Percentiles rank a stretch among this genome's conserved stretches.
Conservation (phyloP, 2,329 filamentous ascomycete genomes). For the Xylariales sp. region DNA sequence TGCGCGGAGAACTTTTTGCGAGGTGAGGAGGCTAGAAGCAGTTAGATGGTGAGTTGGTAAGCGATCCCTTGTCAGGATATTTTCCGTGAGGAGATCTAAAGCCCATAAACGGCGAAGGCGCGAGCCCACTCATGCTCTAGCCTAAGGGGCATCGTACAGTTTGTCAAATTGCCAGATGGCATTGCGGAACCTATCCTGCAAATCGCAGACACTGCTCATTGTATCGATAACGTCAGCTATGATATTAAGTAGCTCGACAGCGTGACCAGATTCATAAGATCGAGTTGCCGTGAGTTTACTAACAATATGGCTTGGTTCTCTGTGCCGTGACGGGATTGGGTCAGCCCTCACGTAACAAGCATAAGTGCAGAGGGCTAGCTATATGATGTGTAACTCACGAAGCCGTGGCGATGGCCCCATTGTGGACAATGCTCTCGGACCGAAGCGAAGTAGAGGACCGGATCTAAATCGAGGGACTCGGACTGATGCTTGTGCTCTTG, state of each 20-base stretch:
- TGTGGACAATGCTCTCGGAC: conserved; percentile 36
- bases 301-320: conserved; percentile 65
- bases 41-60: not conserved
- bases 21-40: conserved; percentile 68
- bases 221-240: conserved; percentile 34
- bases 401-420: conserved; percentile 43
- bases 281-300: conserved; percentile 41
- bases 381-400: conserved; percentile 38
- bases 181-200: conserved; percentile 91
- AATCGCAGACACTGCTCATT: conserved; percentile 80
- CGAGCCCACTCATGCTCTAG: not conserved
- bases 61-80: no score
- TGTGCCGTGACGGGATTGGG: conserved; percentile 38
- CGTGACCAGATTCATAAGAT: not conserved
- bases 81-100: no score
- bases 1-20: conserved; percentile 75
- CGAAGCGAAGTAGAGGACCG: conserved; percentile 12
- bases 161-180: conserved; percentile 88
- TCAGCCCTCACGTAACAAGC: conserved; percentile 32
- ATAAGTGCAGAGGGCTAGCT: not conserved
- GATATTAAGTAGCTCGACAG: not conserved
- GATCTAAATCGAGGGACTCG: conserved; percentile 3
- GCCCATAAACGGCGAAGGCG: no score
- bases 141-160: conserved; percentile 64
- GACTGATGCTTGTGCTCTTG: conserved; percentile 13